Percentiles rank a stretch among this genome's conserved stretches.
These are phyloP conservation scores for Debaryomyces singareniensis DNA, from an alignment of 1,139 yeast genomes.

Conservation along the genomic window DNA sequence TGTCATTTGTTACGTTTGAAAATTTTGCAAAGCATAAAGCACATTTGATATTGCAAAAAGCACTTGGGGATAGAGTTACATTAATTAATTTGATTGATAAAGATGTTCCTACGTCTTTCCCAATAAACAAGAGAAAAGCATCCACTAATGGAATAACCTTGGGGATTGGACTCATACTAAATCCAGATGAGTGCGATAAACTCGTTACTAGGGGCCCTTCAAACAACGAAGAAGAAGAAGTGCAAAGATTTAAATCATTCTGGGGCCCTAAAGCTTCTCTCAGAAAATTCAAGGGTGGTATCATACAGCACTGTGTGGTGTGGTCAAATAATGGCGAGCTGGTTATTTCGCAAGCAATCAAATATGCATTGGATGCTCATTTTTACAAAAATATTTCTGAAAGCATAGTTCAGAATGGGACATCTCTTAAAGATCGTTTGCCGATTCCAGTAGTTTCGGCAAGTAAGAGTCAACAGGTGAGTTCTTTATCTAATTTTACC, in stretches of 20 bases:
- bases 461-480: slow-evolving; percentile 45
- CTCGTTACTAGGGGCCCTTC: slow-evolving; percentile 84
- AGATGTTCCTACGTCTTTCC: slow-evolving; percentile 23
- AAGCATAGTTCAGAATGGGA: slow-evolving; percentile 32
- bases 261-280: slow-evolving; percentile 89
- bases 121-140: slow-evolving; percentile 56
- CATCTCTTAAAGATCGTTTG: slow-evolving; percentile 43
- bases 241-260: slow-evolving; percentile 63
- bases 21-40: slow-evolving; percentile 58
- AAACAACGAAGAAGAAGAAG: slow-evolving; percentile 51
- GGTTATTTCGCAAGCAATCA: slow-evolving; percentile 58
- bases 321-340: slow-evolving; percentile 70
- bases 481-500: slow-evolving; percentile 48
- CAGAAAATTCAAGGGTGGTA: slow-evolving; percentile 87
- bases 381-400: slow-evolving; percentile 42
- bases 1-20: slow-evolving; percentile 65
- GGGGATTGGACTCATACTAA: slow-evolving; percentile 61
- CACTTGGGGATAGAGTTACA: slow-evolving; percentile 60
- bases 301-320: slow-evolving; percentile 81
- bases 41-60: slow-evolving; percentile 51
- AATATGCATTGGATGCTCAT: slow-evolving; percentile 59
- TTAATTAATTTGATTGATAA: slow-evolving; percentile 36
- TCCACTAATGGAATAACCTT: slow-evolving; percentile 26
- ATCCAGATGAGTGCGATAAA: slow-evolving; percentile 71
- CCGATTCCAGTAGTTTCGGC: slow-evolving; percentile 60